phyloP scores from a whole-genome alignment of 2,329 filamentous ascomycete genomes.

The Hansfordia pulvinata region DNA sequence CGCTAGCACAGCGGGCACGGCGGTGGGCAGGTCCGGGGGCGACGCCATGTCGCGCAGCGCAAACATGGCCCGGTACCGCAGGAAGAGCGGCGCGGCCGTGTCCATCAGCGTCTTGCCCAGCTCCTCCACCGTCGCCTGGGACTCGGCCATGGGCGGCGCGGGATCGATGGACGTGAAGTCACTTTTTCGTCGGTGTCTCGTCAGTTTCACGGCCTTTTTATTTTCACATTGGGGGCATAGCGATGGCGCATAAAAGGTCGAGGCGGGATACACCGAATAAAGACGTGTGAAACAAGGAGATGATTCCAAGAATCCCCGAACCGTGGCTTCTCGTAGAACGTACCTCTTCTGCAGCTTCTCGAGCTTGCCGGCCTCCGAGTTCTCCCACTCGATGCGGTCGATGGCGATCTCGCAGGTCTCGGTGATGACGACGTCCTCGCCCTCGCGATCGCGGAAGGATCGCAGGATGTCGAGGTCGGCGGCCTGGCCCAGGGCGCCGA shows the following conservation, averaged over 20 bases:
- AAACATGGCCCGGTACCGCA: conserved; percentile 96
- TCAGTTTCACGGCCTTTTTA: no score
- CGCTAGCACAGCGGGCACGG: conserved; percentile 72
- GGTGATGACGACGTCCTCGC: conserved; percentile 68
- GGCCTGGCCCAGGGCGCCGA: conserved; percentile 71
- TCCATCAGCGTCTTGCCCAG: conserved; percentile 71
- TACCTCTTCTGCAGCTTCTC: conserved; percentile 79
- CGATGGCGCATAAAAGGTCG: no score
- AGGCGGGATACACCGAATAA: no score
- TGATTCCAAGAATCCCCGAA: no score
- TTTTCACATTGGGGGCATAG: conserved; percentile 1
- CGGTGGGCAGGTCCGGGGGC: conserved; percentile 80
- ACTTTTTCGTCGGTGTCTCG: conserved; percentile 36
- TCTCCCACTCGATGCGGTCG: conserved; percentile 87
- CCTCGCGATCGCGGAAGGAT: conserved; percentile 57
- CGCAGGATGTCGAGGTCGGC: conserved; percentile 62
- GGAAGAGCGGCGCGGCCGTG: conserved; percentile 66
- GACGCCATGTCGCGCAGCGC: conserved; percentile 88
- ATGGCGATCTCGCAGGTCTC: conserved; percentile 98
- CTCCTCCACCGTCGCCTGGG: conserved; percentile 55
- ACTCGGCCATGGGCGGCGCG: conserved; percentile 71
- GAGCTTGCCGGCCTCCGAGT: conserved; percentile 52
- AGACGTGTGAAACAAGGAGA: no score
- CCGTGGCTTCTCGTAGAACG: no score
- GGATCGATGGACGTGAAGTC: conserved; percentile 95